Evolutionary conservation across 257 asterid species (phyloP).

Genomic region (Plantago major): DNA sequence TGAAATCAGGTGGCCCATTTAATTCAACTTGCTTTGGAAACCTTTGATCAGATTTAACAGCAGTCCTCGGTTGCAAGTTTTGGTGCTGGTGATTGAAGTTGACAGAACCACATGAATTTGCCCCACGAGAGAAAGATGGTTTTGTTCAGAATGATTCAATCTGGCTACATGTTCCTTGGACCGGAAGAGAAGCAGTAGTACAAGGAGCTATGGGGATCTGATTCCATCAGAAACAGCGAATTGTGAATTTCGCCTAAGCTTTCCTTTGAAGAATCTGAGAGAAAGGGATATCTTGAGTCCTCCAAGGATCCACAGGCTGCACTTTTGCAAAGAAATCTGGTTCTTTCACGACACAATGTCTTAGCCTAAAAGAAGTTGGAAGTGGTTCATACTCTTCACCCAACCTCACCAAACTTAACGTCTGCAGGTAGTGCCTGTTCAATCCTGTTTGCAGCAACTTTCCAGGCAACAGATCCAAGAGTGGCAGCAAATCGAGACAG

Average conservation of each 20-base stretch:
- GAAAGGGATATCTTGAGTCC: conserved; percentile 25
- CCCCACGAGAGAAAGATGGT: conserved; percentile 46
- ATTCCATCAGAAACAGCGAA: conserved; percentile 41
- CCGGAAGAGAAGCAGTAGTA: conserved; percentile 19
- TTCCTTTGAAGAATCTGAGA: conserved; percentile 28
- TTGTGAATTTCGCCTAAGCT: conserved; percentile 33
- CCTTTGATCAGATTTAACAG: conserved; percentile 45
- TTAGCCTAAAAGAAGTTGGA: conserved; percentile 74
- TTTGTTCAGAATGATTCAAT: conserved; percentile 38
- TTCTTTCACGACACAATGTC: conserved; percentile 53
- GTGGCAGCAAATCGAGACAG: conserved; percentile 86
- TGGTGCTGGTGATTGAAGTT: conserved; percentile 41
- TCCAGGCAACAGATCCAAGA: conserved; percentile 91
- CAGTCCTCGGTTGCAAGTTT: conserved; percentile 39
- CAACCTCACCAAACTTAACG: conserved; percentile 83
- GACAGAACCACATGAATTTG: conserved; percentile 29
- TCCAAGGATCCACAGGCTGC: conserved; percentile 30
- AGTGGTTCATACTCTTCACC: conserved; percentile 98
- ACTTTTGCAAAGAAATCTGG: conserved; percentile 52
- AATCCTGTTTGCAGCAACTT: conserved; percentile 76
- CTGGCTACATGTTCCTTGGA: conserved; percentile 35
- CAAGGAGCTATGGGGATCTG: conserved; percentile 34
- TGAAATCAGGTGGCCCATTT: conserved; percentile 41
- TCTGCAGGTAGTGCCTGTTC: conserved; percentile 89
- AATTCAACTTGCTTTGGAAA: conserved; percentile 48